These are phyloP conservation scores for Blastobotrys mokoenaii DNA, from an alignment of 805 yeast species.

Conservation along the genomic window DNA sequence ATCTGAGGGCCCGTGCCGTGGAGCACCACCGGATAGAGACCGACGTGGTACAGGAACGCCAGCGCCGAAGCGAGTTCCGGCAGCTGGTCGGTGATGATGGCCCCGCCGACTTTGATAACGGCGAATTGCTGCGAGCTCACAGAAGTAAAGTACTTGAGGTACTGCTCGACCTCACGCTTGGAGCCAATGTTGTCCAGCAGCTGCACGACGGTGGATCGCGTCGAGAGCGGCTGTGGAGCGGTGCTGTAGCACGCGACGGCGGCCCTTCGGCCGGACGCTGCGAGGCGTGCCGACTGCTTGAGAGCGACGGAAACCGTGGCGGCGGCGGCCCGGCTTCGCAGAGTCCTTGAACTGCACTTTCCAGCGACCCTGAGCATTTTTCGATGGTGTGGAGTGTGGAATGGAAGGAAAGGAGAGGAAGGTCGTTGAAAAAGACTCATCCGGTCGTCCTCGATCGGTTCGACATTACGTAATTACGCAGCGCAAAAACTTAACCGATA, in stretches of 20 bases:
- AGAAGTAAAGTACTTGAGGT: slow-evolving; percentile 90
- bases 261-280: not conserved
- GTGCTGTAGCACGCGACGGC: not conserved
- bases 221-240: slow-evolving; percentile 27
- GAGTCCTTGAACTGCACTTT: not conserved
- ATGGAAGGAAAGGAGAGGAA: too few relatives aligned
- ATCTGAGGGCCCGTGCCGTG: slow-evolving; percentile 99
- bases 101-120: slow-evolving; percentile 98
- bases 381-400: too few relatives aligned
- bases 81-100: slow-evolving; percentile 90
- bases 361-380: slow-evolving; percentile 3
- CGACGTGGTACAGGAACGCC: slow-evolving; percentile 94
- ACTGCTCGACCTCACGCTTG: slow-evolving; percentile 96
- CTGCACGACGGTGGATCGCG: slow-evolving; percentile 94
- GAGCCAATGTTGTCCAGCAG: slow-evolving; percentile 92
- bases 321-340: not conserved
- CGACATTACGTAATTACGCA: too few relatives aligned
- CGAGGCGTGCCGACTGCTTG: not conserved
- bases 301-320: not conserved
- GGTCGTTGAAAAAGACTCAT: too few relatives aligned
- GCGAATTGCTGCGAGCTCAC: slow-evolving; percentile 87
- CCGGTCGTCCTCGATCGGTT: too few relatives aligned
- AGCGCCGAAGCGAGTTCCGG: slow-evolving; percentile 91
- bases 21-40: slow-evolving; percentile 89
- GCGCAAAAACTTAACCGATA: too few relatives aligned